These are phyloP conservation scores for Rhytidhysteron rufulum DNA, from an alignment of 2,329 filamentous ascomycete species.

Conservation along the genomic window DNA sequence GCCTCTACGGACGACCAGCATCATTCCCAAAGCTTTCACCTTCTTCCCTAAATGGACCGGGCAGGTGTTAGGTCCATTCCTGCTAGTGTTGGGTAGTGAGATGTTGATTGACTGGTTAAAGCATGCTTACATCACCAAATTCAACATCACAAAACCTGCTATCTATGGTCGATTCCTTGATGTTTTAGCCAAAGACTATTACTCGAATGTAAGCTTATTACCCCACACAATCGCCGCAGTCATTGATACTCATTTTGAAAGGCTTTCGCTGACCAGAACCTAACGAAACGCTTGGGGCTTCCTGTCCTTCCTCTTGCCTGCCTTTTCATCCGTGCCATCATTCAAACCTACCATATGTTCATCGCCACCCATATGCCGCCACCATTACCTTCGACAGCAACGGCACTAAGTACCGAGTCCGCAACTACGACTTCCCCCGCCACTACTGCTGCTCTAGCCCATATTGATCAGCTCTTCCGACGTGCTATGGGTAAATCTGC, in stretches of 20 bases:
- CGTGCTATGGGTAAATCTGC: conserved; percentile 72
- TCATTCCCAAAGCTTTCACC: conserved; percentile 86
- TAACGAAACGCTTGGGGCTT: conserved; percentile 84
- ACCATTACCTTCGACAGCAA: conserved; percentile 64
- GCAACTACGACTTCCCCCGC: conserved; percentile 57
- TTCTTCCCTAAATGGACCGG: conserved; percentile 82
- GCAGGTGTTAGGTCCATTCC: conserved; percentile 86
- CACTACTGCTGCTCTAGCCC: conserved; percentile 72
- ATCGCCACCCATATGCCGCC: conserved; percentile 79
- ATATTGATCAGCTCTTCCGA: conserved; percentile 73
- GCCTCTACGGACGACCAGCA: conserved; percentile 63
- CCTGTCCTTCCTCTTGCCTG: conserved; percentile 91
- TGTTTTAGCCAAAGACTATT: conserved; percentile 95
- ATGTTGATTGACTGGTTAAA: conserved; percentile 97
- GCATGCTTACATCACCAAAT: conserved; percentile 96
- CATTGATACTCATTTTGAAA: conserved; percentile 28
- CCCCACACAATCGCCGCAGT: not conserved
- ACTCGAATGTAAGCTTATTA: conserved; percentile 69
- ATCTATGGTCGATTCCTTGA: conserved; percentile 90
- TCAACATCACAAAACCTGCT: conserved; percentile 91
- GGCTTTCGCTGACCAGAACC: conserved; percentile 86
- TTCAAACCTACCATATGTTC: conserved; percentile 99
- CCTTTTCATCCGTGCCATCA: conserved; percentile 87
- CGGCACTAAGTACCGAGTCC: conserved; percentile 60
- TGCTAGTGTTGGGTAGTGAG: conserved; percentile 91